Conservation (phyloP, 202 grass and related monocot species). For the Setaria italica region DNA sequence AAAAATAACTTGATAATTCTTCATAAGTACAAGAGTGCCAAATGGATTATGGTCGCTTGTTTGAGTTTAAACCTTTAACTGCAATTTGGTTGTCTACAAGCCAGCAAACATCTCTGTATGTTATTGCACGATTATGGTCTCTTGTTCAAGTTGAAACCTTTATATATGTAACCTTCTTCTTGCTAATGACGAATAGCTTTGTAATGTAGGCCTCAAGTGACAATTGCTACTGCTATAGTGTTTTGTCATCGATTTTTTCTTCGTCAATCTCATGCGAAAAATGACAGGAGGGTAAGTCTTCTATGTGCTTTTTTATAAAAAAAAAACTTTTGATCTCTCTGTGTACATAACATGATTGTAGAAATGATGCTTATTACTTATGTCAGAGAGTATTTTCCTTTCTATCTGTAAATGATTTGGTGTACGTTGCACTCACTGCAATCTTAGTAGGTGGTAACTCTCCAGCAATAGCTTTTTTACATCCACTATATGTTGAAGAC, state of each 20-base stretch:
- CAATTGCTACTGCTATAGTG: constrained; percentile 81
- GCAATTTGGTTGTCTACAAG: constrained; percentile 5
- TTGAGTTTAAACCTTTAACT: neutral
- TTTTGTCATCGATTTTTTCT: constrained; percentile 90
- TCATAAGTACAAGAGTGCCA: neutral
- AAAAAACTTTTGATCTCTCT: neutral
- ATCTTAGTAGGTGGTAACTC: constrained; percentile 26
- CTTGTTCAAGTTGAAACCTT: constrained; percentile 13
- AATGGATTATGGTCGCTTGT: neutral
- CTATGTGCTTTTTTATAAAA: neutral
- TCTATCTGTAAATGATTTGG: constrained; percentile 19
- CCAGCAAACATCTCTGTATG: constrained; percentile 17
- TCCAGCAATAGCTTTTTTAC: neutral
- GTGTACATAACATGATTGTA: constrained; percentile 8
- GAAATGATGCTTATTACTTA: neutral
- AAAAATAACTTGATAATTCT: neutral
- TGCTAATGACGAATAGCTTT: constrained; percentile 36
- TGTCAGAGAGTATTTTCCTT: neutral
- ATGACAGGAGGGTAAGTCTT: constrained; percentile 76
- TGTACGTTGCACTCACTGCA: neutral
- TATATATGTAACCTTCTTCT: constrained; percentile 21
- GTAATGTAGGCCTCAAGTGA: constrained; percentile 77
- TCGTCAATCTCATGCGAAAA: constrained; percentile 81
- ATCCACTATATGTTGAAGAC: constrained; percentile 21
- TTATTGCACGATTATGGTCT: constrained; percentile 26